Evolutionary conservation across 1,139 yeast species (phyloP).

Genomic region (Candida sanyaensis): DNA sequence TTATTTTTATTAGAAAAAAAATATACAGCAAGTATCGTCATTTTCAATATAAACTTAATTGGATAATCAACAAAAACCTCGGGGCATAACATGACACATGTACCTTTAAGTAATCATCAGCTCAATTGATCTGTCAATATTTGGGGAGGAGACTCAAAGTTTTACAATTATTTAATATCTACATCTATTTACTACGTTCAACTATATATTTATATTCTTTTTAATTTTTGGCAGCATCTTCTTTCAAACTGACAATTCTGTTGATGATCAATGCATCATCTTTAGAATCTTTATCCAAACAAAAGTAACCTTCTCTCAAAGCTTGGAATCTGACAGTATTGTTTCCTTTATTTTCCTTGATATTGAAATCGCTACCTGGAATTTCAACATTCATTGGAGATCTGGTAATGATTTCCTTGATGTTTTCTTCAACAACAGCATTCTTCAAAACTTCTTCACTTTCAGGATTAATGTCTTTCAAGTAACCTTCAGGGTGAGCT

Average conservation of each 20-base stretch:
- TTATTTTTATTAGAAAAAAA: neutral
- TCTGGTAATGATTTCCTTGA: slow-evolving; percentile 62
- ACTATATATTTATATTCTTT: neutral
- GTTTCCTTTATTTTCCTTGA: slow-evolving; percentile 60
- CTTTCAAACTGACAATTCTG: slow-evolving; percentile 89
- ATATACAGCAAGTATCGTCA: neutral
- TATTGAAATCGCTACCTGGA: slow-evolving; percentile 69
- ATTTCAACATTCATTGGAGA: slow-evolving; percentile 78
- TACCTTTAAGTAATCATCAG: too few relatives aligned
- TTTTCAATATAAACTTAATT: too few relatives aligned
- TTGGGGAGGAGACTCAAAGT: too few relatives aligned
- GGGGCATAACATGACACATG: too few relatives aligned
- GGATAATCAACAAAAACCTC: too few relatives aligned
- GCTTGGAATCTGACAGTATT: slow-evolving; percentile 98
- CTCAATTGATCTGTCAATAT: too few relatives aligned
- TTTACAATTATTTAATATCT: too few relatives aligned
- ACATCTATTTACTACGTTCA: neutral
- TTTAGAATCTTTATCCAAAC: slow-evolving; percentile 79
- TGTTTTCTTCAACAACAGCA: slow-evolving; percentile 80
- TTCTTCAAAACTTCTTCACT: slow-evolving; percentile 68
- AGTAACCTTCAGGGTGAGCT: slow-evolving; percentile 82
- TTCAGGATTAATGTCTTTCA: slow-evolving; percentile 78
- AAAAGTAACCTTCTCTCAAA: slow-evolving; percentile 93
- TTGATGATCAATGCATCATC: slow-evolving; percentile 70
- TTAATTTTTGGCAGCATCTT: slow-evolving; percentile 35